A percentile compares a stretch with the other conserved stretches of the same genome.
Conservation (phyloP, 2,329 filamentous ascomycete species). For the Pezicula neosporulosa region DNA sequence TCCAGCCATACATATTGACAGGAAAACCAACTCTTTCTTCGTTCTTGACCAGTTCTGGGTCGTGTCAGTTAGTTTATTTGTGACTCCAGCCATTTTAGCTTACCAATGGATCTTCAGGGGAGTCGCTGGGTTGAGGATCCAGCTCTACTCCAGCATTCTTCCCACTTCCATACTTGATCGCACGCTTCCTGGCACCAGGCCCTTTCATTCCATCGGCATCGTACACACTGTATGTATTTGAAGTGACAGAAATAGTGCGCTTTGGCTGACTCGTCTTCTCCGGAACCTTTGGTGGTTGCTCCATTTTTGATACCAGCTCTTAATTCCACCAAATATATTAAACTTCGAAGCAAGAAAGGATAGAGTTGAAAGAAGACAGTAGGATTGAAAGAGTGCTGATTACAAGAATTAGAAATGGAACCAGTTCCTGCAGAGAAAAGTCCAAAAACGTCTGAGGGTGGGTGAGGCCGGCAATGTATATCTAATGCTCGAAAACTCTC, state of each 20-base stretch:
- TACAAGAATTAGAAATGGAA: not conserved
- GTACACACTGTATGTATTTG: not conserved
- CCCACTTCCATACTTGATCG: not conserved
- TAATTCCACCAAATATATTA: not conserved
- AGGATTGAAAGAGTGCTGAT: not conserved
- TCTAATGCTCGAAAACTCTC: too few relatives aligned
- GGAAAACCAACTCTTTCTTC: conserved; percentile 49
- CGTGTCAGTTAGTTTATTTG: not conserved
- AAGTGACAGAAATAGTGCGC: not conserved
- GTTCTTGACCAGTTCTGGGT: conserved; percentile 54
- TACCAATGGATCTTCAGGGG: conserved; percentile 51
- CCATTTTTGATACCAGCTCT: not conserved
- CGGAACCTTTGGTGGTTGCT: not conserved
- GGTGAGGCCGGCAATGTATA: not conserved
- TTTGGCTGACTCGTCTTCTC: not conserved
- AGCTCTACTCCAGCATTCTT: conserved; percentile 6
- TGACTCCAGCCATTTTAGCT: conserved; percentile 11
- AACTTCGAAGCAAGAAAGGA: not conserved
- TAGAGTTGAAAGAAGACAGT: not conserved
- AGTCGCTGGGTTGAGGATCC: conserved; percentile 52
- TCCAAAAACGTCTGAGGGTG: not conserved
- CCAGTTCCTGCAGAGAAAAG: not conserved
- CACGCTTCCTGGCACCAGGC: not conserved
- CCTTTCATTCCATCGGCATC: not conserved
- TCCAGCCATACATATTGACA: conserved; percentile 42